Percentiles rank a stretch among this genome's conserved stretches.
phyloP scores from a whole-genome alignment of 2,329 filamentous ascomycete genomes.

The Colletotrichum tofieldiae region DNA sequence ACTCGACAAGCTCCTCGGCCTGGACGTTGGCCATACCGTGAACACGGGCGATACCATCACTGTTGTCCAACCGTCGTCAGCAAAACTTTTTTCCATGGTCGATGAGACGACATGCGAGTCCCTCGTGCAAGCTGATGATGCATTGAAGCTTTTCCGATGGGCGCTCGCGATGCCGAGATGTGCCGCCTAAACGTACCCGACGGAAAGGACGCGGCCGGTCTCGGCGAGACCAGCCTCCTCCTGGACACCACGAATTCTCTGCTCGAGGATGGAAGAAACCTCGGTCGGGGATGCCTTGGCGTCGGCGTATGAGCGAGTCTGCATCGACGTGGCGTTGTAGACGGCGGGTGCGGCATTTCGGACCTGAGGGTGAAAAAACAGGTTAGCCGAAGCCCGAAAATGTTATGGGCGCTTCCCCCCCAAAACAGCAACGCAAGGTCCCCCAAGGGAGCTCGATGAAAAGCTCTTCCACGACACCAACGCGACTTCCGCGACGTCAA shows the following conservation, averaged over 20 bases:
- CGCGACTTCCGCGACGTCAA: conserved; percentile 49
- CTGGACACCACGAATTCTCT: conserved; percentile 98
- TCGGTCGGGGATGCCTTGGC: conserved; percentile 97
- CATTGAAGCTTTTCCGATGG: conserved; percentile 36
- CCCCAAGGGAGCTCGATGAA: conserved; percentile 54
- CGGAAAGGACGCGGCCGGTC: conserved; percentile 98
- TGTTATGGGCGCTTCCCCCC: conserved; percentile 45
- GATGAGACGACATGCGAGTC: conserved; percentile 35
- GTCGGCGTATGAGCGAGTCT: conserved; percentile 89
- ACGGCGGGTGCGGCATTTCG: conserved; percentile 88
- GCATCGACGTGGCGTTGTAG: conserved; percentile 79
- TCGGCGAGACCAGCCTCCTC: conserved; percentile 97
- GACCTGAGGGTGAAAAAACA: conserved; percentile 74
- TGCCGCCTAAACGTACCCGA: conserved; percentile 82
- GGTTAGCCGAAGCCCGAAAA: conserved; percentile 71
- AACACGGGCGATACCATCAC: conserved; percentile 99
- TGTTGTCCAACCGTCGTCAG: conserved; percentile 56
- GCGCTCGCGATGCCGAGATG: conserved; percentile 40
- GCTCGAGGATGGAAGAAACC: conserved; percentile 99
- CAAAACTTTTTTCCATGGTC: conserved; percentile 34
- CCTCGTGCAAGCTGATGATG: conserved; percentile 37
- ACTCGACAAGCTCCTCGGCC: conserved; percentile 99
- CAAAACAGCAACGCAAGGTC: conserved; percentile 48
- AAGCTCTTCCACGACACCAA: conserved; percentile 47
- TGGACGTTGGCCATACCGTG: conserved; percentile 99